phyloP scores from a whole-genome alignment of 257 asterid species.

The Capsicum chinense region DNA sequence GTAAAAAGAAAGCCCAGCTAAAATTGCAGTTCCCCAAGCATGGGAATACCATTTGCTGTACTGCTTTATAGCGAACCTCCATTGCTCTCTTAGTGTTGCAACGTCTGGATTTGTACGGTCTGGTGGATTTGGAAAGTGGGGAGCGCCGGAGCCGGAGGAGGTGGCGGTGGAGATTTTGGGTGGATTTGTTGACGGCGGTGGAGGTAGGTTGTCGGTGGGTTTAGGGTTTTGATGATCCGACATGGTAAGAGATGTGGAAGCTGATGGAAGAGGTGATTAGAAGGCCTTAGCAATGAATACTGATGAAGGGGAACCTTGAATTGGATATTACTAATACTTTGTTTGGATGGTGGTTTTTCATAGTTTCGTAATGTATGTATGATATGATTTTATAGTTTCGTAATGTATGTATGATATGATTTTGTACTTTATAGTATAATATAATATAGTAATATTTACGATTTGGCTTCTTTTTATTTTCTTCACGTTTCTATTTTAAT shows the following conservation, averaged over 20 bases:
- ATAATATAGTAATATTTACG: no score
- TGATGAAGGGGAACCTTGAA: no score
- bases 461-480: no score
- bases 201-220: constrained; percentile 37
- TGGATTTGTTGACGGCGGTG: constrained; percentile 38
- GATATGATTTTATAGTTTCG: no score
- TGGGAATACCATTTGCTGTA: constrained; percentile 91
- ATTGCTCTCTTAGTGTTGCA: constrained; percentile 82
- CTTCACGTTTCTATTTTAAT: no score
- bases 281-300: no score
- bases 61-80: constrained; percentile 79
- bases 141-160: constrained; percentile 26
- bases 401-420: no score
- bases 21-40: constrained; percentile 97
- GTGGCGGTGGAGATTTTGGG: constrained; percentile 38
- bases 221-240: constrained; percentile 51
- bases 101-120: constrained; percentile 76
- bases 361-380: no score
- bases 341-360: no score
- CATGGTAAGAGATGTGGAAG: constrained; percentile 36
- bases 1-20: constrained; percentile 83
- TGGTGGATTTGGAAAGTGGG: constrained; percentile 61
- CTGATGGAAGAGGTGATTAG: neutral
- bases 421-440: no score
- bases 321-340: no score